Evolutionary conservation across 2,329 filamentous ascomycete species (phyloP).

Genomic region (Xylariaceae sp.): DNA sequence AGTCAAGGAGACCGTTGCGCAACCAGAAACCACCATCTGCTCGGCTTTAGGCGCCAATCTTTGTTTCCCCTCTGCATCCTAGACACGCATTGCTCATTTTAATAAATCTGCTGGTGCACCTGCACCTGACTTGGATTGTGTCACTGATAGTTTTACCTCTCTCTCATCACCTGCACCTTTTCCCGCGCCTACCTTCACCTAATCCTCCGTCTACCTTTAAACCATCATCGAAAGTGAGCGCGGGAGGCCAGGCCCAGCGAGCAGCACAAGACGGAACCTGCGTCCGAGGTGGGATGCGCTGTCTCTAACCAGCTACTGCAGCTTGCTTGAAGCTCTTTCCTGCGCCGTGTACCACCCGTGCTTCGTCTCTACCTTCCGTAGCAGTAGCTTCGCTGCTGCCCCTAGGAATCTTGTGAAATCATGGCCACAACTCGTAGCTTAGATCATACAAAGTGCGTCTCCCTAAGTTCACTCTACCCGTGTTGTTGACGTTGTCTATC

Average conservation of each 20-base stretch:
- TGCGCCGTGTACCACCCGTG: conserved; percentile 14
- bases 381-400: background rate
- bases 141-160: conserved; percentile 3
- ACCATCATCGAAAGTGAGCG: conserved; percentile 4
- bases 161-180: background rate
- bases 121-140: too few species aligned
- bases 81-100: background rate
- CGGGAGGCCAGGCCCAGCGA: conserved; percentile 1
- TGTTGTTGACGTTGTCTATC: background rate
- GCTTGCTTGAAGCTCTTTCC: conserved; percentile 17
- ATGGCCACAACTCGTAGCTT: conserved; percentile 34
- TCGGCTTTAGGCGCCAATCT: conserved; percentile 7
- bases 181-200: background rate
- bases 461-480: conserved; percentile 2
- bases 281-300: conserved; percentile 19
- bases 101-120: background rate
- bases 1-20: background rate
- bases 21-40: background rate
- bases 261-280: background rate
- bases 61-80: background rate
- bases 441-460: conserved; percentile 34
- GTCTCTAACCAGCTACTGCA: conserved; percentile 20
- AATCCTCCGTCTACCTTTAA: conserved; percentile 8
- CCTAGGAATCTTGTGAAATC: conserved; percentile 13
- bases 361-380: conserved; percentile 4